Base-by-base conservation (phyloP, 2,329 filamentous ascomycete species). In the Cladosporium colombiae region DNA sequence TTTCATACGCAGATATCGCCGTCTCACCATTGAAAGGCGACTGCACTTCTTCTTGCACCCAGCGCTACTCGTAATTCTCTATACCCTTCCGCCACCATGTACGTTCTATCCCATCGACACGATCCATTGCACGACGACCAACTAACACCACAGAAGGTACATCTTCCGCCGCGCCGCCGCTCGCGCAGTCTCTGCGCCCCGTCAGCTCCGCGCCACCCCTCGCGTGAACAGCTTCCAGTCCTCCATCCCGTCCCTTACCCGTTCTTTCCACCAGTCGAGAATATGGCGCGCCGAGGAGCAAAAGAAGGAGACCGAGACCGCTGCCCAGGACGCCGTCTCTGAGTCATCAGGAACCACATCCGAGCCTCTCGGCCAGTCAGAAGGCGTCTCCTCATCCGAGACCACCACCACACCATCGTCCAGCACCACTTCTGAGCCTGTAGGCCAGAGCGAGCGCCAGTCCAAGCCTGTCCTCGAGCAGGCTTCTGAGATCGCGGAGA, bases 141-240 rank as follows among this genome's bases (percentile, higher is more conserved):
- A 27, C 53, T 55, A 44, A 63, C 49, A 44, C 1, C 18, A 31
- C 4, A 33, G 40, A 69, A 88, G 86, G 86, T 84, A 82, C 78
- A 80, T 81, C 69, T 78, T 89, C 70, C 85, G 86, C 68, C 85
- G 84, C 73, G 80, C 83, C 70, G 85, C 86, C 70, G 79, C 82
- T 73, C 84, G 85, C 73, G 82, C 85, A 58, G 72, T 87, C 66
- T 78, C 81, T 27, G 78, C 82, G 37, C 78, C 81, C 61, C 79
- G 82, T 37, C 72, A 77, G 67, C 37, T 69, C 16, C 65, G 63
- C 61, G 65, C 63, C 33, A 50, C 40, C 29, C 64, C 64, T 64
- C 72, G 67, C 55, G 64, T 70, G 44, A 68, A 69, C 60, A 76
- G 77, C 62, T 76, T 82, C 67, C 74, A 77, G 57, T 75, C 78